Percentiles rank a stretch among this genome's conserved stretches.
Conservation (phyloP, 106 monocot genomes). For the Dactylorhiza incarnata region DNA sequence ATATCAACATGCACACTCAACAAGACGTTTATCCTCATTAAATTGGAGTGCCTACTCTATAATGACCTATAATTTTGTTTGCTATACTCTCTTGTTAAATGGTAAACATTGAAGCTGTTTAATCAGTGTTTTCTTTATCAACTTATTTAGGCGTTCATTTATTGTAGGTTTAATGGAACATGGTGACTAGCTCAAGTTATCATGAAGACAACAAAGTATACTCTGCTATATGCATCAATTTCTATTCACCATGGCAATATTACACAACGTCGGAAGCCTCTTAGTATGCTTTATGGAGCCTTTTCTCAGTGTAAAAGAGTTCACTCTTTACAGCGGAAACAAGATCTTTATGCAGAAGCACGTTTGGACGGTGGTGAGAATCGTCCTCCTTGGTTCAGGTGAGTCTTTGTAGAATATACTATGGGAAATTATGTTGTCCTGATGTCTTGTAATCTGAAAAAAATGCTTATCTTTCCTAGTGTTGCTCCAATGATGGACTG, state of each 20-base stretch:
- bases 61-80: neutral
- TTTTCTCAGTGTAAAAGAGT: constrained; percentile 12
- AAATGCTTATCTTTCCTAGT: constrained; percentile 28
- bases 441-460: neutral
- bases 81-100: neutral
- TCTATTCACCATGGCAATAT: constrained; percentile 16
- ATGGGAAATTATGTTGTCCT: neutral
- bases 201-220: constrained; percentile 20
- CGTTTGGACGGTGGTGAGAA: constrained; percentile 8
- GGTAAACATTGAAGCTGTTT: neutral
- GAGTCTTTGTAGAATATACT: neutral
- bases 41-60: neutral
- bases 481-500: constrained; percentile 99
- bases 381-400: constrained; percentile 50
- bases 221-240: constrained; percentile 1
- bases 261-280: constrained; percentile 3
- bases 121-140: neutral
- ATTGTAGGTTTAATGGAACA: neutral
- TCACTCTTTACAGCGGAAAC: constrained; percentile 3
- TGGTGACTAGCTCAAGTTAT: constrained; percentile 1
- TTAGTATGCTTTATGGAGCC: constrained; percentile 11
- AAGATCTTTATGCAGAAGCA: neutral
- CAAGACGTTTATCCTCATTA: too few relatives aligned
- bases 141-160: neutral
- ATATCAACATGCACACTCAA: too few relatives aligned